These are phyloP conservation scores for Leccinum colubrinum DNA, from an alignment of 1,284 basidiomycete species.

Conservation along the genomic window DNA sequence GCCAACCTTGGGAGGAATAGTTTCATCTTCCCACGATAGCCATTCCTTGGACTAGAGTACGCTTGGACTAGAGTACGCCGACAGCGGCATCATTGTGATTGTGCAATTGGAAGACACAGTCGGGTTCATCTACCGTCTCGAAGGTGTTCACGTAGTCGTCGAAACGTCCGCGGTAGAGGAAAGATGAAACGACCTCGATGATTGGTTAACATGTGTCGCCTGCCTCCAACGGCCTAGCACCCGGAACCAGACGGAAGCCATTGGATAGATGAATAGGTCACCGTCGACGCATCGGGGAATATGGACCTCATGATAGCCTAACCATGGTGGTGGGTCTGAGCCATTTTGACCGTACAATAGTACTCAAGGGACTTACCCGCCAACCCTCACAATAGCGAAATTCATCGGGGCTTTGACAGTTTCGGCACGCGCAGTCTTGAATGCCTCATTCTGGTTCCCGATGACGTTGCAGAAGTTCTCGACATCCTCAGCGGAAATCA, in stretches of 20 bases:
- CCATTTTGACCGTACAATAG: slow-evolving; percentile 9
- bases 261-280: slow-evolving; percentile 96
- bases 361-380: slow-evolving; percentile 61
- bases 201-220: slow-evolving; percentile 86
- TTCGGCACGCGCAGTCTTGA: slow-evolving; percentile 75
- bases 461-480: slow-evolving; percentile 93
- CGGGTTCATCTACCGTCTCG: slow-evolving; percentile 86
- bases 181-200: slow-evolving; percentile 92
- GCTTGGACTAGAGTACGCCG: slow-evolving; percentile 51
- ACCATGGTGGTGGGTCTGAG: slow-evolving; percentile 33
- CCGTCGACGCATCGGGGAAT: slow-evolving; percentile 91
- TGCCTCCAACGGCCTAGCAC: slow-evolving; percentile 73
- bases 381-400: slow-evolving; percentile 97
- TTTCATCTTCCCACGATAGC: slow-evolving; percentile 93
- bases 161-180: slow-evolving; percentile 96
- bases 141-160: slow-evolving; percentile 95
- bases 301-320: slow-evolving; percentile 97
- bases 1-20: slow-evolving; percentile 76
- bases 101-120: slow-evolving; percentile 78
- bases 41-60: slow-evolving; percentile 89
- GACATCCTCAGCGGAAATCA: slow-evolving; percentile 73
- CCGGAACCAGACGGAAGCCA: slow-evolving; percentile 88
- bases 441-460: slow-evolving; percentile 89
- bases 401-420: slow-evolving; percentile 92
- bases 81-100: slow-evolving; percentile 79